Conservation (phyloP, 2,329 filamentous ascomycete species). For the Xylariaceae sp. region DNA sequence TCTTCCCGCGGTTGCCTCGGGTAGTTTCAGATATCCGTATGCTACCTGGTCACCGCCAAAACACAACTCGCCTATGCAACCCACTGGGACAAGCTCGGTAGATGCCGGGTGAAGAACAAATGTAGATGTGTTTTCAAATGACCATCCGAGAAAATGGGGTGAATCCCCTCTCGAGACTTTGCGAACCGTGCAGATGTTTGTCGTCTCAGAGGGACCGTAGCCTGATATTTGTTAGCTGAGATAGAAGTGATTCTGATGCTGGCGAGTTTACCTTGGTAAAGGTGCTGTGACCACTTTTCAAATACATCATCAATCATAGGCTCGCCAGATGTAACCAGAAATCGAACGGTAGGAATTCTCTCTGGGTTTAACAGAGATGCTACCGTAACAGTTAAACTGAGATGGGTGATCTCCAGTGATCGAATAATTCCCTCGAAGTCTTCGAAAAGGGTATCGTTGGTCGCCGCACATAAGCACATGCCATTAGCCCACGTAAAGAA, state of each 20-base stretch:
- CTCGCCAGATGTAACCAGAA: conserved; percentile 78
- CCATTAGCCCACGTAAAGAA: conserved; percentile 78
- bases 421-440: conserved; percentile 66
- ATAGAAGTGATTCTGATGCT: background rate
- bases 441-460: conserved; percentile 67
- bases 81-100: conserved; percentile 56
- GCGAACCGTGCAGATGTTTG: conserved; percentile 78
- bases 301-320: conserved; percentile 68
- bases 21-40: conserved; percentile 61
- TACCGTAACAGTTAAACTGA: conserved; percentile 82
- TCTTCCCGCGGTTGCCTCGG: conserved; percentile 56
- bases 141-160: conserved; percentile 70
- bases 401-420: conserved; percentile 62
- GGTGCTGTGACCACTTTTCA: conserved; percentile 59
- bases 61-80: conserved; percentile 75
- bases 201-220: conserved; percentile 81
- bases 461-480: conserved; percentile 71
- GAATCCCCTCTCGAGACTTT: conserved; percentile 52
- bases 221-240: conserved; percentile 33
- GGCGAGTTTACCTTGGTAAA: conserved; percentile 60
- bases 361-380: conserved; percentile 65
- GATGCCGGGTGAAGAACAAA: conserved; percentile 52
- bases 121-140: conserved; percentile 69
- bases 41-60: conserved; percentile 82
- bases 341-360: conserved; percentile 65